Percentiles rank a stretch among this genome's conserved stretches.
These are phyloP conservation scores for Chalciporus pseudorubinellus DNA, from an alignment of 768 basidiomycete species.

Conservation along the genomic window DNA sequence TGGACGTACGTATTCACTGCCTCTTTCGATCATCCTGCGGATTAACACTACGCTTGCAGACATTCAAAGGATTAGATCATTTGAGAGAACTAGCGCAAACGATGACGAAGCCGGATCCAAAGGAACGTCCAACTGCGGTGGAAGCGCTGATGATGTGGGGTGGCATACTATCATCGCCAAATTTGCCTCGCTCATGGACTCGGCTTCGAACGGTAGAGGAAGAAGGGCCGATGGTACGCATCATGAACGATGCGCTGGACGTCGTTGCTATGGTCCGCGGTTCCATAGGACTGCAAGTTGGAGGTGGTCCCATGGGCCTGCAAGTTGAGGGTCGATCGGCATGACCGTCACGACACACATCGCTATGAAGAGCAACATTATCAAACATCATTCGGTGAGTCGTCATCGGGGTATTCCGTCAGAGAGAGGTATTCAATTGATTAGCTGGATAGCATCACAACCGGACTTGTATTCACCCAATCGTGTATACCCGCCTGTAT, in stretches of 20 bases:
- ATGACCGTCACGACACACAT: neutral
- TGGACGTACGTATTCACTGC: neutral
- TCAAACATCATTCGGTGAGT: neutral
- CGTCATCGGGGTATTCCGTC: too few relatives aligned
- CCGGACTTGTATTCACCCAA: neutral
- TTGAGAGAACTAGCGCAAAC: neutral
- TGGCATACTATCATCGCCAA: neutral
- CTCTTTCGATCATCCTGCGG: too few relatives aligned
- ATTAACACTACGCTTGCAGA: too few relatives aligned
- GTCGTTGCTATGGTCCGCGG: neutral
- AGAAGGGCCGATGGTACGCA: neutral
- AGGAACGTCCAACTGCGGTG: neutral
- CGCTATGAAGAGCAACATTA: neutral
- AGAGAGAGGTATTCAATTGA: too few relatives aligned
- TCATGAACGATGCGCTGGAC: neutral
- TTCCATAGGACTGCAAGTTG: neutral
- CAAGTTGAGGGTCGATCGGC: neutral
- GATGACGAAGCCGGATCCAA: neutral
- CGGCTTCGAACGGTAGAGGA: neutral
- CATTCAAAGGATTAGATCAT: neutral
- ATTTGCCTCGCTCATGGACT: neutral
- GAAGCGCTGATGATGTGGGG: neutral
- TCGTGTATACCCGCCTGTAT: neutral
- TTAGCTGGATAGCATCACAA: neutral
- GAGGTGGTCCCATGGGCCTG: too few relatives aligned